Evolutionary conservation across 257 asterid genomes (phyloP).

Genomic region (Coffea eugenioides): DNA sequence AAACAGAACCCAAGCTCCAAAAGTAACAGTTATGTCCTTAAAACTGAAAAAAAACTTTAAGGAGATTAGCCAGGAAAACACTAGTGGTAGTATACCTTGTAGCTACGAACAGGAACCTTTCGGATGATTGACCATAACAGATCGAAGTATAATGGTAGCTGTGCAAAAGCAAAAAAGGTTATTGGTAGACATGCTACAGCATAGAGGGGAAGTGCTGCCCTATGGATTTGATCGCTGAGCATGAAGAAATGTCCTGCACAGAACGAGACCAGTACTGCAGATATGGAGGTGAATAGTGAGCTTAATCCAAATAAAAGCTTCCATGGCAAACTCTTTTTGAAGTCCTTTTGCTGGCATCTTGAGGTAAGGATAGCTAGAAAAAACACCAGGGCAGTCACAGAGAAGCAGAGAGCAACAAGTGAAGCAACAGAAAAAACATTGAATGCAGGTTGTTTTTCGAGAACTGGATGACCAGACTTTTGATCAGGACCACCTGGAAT

Average conservation of each 20-base stretch:
- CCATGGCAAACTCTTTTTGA: constrained; percentile 40
- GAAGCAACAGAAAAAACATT: constrained; percentile 44
- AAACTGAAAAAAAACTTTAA: background rate
- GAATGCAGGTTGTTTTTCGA: constrained; percentile 27
- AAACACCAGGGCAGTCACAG: constrained; percentile 57
- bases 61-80: background rate
- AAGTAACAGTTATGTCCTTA: background rate
- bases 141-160: constrained; percentile 56
- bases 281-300: constrained; percentile 50
- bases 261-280: constrained; percentile 49
- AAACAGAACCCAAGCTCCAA: background rate
- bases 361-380: constrained; percentile 63
- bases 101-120: constrained; percentile 45
- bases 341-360: constrained; percentile 44
- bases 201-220: constrained; percentile 44
- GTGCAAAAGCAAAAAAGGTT: constrained; percentile 38
- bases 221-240: constrained; percentile 27
- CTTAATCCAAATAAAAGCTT: constrained; percentile 50
- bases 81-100: constrained; percentile 24
- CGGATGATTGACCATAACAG: constrained; percentile 41
- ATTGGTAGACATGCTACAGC: constrained; percentile 42
- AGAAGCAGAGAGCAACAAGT: constrained; percentile 49
- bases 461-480: constrained; percentile 34
- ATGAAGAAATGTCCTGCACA: constrained; percentile 63
- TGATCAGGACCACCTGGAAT: constrained; percentile 57